Base-by-base conservation (phyloP, 208 protist species). In the Lotmaria passim region DNA sequence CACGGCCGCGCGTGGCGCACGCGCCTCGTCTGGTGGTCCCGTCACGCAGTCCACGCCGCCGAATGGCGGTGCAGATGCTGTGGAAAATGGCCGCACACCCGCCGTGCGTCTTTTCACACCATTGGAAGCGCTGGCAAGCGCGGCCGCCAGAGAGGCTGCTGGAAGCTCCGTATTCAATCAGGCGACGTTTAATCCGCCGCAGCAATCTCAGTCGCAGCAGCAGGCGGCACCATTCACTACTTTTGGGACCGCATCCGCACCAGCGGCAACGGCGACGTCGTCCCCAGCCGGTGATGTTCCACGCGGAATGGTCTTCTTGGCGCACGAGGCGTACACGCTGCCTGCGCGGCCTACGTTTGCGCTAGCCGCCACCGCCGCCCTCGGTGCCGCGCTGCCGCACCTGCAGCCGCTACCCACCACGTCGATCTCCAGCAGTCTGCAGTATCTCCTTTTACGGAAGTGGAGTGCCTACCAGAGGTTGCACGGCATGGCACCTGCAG, bases 371-470 rank as follows among this genome's bases (percentile, higher is more conserved):
- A n/a, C n/a, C n/a, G 46, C 50, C 11, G 47, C 60, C 48, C 39
- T 66, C 10, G n/a, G 17, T 2, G 30, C 26, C 19, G 4, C 31
- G 6, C 53, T 41, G 26, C 53, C 60, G 0, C 33, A 31, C 11
- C 61, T 58, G 2, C 59, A 68, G 44, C 69, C 60, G 19, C 59
- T 75, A 39, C 8, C 58, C 23, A 62, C 52, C 43, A 67, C 31
- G 17, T 58, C 43, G 19, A 64, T 73, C 39, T 66, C 60, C 2
- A 58, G 58, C 34, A 63, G 62, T 38, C 72, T 85, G 23, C 59
- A 69, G 34, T 67, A 72, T 26, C 55, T 82, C 8, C 53, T 82
- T 12, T n/a, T 67, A 3, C 75, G 80, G 7, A 85, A 85, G 56
- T 81, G 75, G 62, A 24, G 34, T 11, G 68, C 68, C 10, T 79